Base-by-base conservation (phyloP, 805 yeast species). In the Schizosaccharomyces osmophilus region DNA sequence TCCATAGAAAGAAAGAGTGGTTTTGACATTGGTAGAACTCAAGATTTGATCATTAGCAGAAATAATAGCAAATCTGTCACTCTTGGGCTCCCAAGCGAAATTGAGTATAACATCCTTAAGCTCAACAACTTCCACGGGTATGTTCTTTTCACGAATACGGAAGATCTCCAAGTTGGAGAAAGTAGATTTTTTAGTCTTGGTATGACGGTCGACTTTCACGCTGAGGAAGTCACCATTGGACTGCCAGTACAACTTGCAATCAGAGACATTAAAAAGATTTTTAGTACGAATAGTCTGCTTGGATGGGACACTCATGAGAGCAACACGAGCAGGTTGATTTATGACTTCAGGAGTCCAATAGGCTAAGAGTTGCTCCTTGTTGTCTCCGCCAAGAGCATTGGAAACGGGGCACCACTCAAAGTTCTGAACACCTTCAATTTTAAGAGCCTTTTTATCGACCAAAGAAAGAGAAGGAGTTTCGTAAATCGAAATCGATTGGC, bases 301-400 rank as follows among this genome's bases (percentile, higher is more conserved):
- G 32, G 87, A 77, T 63, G 95, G 95, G 62, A 89, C 79, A 68
- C 86, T 87, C 82, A 93, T 83, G 65, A 93, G 74, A 29, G 94
- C 81, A 63, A 90, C 97, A 72, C 95, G 84, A 36, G 98, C 97
- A 57, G 96, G 85, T 76, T 89, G 95, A 73, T 93, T 90, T 65
- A 78, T 73, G 61, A 82, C 75, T 75, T 93, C 99, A 62, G 99
- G 99, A 59, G 96, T 88, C 98, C 98, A 93, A 76, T 84, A 93
- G 41, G 95, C 82, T 66, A 93, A 78, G 43, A 88, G 74, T 67
- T 83, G 83, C 62, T 82, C 82, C 48, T 71, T 75, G 63, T 70
- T 71, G 62, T 80, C 73, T 63, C 78, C 79, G 57, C 81, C 79
- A 62, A 86, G 77, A 67, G 79, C 76, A 61, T 87, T 85, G 66